A percentile compares a stretch with the other conserved stretches of the same genome.
Evolutionary conservation across 306 rosid species (phyloP).

Genomic region (Pyrus pyrifolia): DNA sequence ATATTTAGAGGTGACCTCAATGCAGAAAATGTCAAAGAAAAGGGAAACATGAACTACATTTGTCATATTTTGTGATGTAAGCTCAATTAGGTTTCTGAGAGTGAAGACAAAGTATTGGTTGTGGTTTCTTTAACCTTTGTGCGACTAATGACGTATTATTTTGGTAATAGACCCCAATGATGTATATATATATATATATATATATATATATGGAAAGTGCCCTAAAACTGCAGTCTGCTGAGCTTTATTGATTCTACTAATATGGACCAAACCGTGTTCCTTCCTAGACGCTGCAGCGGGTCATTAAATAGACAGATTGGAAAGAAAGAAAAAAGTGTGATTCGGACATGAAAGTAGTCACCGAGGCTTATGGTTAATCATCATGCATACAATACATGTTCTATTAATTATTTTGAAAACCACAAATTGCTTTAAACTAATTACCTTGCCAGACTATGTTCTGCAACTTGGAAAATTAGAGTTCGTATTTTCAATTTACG

Average conservation of each 20-base stretch:
- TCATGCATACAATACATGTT: background rate
- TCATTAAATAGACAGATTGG: background rate
- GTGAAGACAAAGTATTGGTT: background rate
- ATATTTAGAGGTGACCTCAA: background rate
- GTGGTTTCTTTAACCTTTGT: background rate
- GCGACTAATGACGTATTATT: background rate
- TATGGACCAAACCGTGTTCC: background rate
- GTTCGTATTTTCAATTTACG: background rate
- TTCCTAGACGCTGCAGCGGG: background rate
- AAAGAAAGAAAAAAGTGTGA: background rate
- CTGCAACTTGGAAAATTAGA: background rate
- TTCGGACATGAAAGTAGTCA: background rate
- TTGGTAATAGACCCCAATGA: background rate
- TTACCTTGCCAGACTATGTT: background rate
- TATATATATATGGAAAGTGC: background rate
- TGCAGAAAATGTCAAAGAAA: background rate
- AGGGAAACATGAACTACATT: background rate
- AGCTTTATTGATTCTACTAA: background rate
- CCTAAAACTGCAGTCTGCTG: background rate
- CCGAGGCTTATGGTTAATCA: background rate
- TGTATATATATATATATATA: background rate
- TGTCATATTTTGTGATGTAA: background rate
- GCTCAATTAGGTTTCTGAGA: background rate
- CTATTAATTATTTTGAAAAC: background rate
- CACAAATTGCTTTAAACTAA: background rate